phyloP scores from a whole-genome alignment of 352 stramenopile genomes.

The Pythium phragmitis region DNA sequence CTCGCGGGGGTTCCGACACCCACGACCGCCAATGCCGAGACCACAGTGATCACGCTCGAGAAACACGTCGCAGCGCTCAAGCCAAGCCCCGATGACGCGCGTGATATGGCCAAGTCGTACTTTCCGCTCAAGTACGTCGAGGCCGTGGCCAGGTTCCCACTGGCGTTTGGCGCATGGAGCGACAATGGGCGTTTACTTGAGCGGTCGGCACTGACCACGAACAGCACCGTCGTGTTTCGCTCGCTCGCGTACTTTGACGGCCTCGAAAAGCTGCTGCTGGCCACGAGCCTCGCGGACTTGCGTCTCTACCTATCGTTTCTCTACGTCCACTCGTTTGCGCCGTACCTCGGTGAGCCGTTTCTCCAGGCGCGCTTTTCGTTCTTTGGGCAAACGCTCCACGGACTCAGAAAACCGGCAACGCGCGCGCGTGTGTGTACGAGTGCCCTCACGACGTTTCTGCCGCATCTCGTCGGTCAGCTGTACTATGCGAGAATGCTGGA shows the following conservation, averaged over 20 bases:
- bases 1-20: constrained; percentile 24
- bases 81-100: constrained; percentile 59
- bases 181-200: constrained; percentile 39
- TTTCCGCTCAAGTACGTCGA: constrained; percentile 77
- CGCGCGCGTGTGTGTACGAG: constrained; percentile 62
- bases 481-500: constrained; percentile 84
- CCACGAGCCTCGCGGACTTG: constrained; percentile 31
- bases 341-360: constrained; percentile 56
- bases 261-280: constrained; percentile 32
- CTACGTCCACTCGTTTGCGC: constrained; percentile 36
- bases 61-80: constrained; percentile 54
- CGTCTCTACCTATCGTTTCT: constrained; percentile 50
- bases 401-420: constrained; percentile 53
- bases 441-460: constrained; percentile 31
- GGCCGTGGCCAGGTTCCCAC: constrained; percentile 36
- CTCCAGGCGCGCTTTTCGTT: constrained; percentile 88
- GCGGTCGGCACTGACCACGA: constrained; percentile 30
- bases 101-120: constrained; percentile 75
- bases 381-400: constrained; percentile 65
- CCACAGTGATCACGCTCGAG: constrained; percentile 66
- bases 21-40: constrained; percentile 8
- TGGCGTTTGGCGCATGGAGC: constrained; percentile 43
- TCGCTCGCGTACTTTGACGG: constrained; percentile 50
- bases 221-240: constrained; percentile 42
- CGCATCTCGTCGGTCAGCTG: constrained; percentile 59